phyloP scores from a whole-genome alignment of 73 alveolate genomes.

The Tetrahymena borealis region DNA sequence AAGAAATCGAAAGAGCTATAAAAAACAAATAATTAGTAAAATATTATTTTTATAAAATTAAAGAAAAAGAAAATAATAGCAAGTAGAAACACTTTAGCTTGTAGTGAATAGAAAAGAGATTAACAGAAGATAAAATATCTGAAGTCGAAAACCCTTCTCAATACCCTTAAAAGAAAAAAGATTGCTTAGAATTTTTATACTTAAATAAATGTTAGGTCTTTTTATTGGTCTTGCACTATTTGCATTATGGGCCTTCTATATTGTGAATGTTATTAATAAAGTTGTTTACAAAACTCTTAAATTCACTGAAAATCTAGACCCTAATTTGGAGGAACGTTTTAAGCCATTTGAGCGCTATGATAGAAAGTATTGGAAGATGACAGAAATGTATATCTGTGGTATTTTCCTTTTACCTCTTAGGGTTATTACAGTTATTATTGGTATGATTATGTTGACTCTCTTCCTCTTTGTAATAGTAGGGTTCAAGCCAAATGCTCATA shows the following conservation, averaged over 20 bases:
- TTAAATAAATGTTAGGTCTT: neutral
- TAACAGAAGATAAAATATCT: no score
- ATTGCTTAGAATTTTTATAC: no score
- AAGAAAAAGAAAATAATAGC: no score
- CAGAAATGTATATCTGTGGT: constrained; percentile 38
- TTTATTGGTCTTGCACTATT: neutral
- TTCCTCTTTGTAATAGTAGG: constrained; percentile 12
- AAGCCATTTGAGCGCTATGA: constrained; percentile 26
- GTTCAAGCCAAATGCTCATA: constrained; percentile 1
- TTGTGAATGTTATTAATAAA: neutral
- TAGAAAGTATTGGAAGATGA: constrained; percentile 7
- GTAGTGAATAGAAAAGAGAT: no score
- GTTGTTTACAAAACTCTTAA: neutral
- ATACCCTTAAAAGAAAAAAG: no score
- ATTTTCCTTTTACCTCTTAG: constrained; percentile 20
- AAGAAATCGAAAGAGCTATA: no score
- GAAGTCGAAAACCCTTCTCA: no score
- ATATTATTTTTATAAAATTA: no score
- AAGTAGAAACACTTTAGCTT: no score
- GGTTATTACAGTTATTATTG: neutral
- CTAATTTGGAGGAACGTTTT: constrained; percentile 1
- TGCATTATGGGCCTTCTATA: neutral
- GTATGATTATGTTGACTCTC: constrained; percentile 1
- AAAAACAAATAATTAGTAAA: no score
- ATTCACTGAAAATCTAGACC: neutral